Conservation (phyloP, 352 stramenopile species). For the Globisporangium uncinulatum region DNA sequence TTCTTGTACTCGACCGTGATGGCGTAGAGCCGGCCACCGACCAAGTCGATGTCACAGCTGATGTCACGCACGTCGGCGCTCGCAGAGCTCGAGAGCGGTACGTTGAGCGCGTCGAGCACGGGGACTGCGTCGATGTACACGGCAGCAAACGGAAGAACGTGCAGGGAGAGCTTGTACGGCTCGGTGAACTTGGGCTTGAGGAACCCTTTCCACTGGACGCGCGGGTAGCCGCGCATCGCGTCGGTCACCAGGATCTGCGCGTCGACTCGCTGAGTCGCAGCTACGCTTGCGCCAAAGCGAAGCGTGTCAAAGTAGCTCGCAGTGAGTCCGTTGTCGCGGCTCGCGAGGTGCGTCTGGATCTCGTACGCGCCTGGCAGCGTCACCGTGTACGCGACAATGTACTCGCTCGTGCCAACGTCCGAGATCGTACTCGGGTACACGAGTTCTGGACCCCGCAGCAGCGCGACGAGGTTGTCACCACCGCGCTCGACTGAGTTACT, state of each 20-base stretch:
- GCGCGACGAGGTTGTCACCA: conserved; percentile 30
- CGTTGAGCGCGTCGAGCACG: conserved; percentile 36
- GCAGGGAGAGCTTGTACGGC: conserved; percentile 28
- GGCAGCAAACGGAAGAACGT: conserved; percentile 17
- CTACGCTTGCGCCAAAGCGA: conserved; percentile 10
- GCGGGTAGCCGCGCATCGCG: conserved; percentile 33
- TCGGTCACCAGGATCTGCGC: conserved; percentile 22
- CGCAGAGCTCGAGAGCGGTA: neutral
- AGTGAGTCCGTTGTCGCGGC: conserved; percentile 18
- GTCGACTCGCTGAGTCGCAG: conserved; percentile 18
- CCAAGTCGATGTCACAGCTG: conserved; percentile 14
- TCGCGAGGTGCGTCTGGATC: conserved; percentile 35
- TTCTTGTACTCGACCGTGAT: conserved; percentile 43
- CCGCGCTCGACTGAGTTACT: conserved; percentile 32
- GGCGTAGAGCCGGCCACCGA: conserved; percentile 24
- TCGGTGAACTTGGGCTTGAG: conserved; percentile 37
- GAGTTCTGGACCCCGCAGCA: conserved; percentile 24
- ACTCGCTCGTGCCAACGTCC: conserved; percentile 34
- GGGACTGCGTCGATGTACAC: conserved; percentile 30
- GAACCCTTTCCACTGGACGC: conserved; percentile 40
- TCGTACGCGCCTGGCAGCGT: conserved; percentile 32
- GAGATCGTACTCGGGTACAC: conserved; percentile 20
- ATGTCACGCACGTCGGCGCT: conserved; percentile 5
- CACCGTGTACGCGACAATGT: conserved; percentile 31
- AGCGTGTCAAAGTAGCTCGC: conserved; percentile 33